Percentiles rank a stretch among this genome's conserved stretches.
These are phyloP conservation scores for Albophoma yamanashiensis DNA, from an alignment of 2,329 filamentous ascomycete genomes.

Conservation along the genomic window DNA sequence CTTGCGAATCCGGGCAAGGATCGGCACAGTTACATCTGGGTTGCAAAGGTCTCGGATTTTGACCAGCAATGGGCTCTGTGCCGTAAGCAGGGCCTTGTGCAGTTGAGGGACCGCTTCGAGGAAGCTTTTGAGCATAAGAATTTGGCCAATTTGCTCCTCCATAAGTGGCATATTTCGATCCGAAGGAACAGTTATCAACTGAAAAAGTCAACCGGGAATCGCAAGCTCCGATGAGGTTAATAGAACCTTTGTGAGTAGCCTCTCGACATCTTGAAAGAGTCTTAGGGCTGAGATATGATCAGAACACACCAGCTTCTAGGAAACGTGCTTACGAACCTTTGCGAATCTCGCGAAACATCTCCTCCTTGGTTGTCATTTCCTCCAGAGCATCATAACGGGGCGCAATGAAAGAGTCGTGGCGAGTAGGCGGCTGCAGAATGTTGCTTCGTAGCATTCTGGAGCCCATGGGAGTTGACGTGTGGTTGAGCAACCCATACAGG, in stretches of 20 bases:
- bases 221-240: too few species aligned
- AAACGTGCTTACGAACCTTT: slow-evolving; percentile 37
- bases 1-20: slow-evolving; percentile 54
- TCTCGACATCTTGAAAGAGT: slow-evolving; percentile 67
- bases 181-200: slow-evolving; percentile 68
- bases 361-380: slow-evolving; percentile 71
- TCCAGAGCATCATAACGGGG: slow-evolving; percentile 73
- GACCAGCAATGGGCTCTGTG: slow-evolving; percentile 51
- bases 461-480: slow-evolving; percentile 84
- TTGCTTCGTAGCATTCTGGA: slow-evolving; percentile 72
- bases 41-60: slow-evolving; percentile 62
- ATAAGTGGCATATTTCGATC: slow-evolving; percentile 55
- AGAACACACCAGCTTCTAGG: background rate
- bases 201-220: background rate
- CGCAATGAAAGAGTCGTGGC: slow-evolving; percentile 49
- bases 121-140: slow-evolving; percentile 80
- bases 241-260: slow-evolving; percentile 55
- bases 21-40: slow-evolving; percentile 46
- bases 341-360: slow-evolving; percentile 71
- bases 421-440: slow-evolving; percentile 79
- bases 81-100: slow-evolving; percentile 55
- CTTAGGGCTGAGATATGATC: slow-evolving; percentile 49
- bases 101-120: slow-evolving; percentile 57
- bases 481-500: slow-evolving; percentile 75
- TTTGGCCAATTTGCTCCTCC: slow-evolving; percentile 75